Conservation (phyloP, 2,329 filamentous ascomycete species). For the Cladosporium sp. region DNA sequence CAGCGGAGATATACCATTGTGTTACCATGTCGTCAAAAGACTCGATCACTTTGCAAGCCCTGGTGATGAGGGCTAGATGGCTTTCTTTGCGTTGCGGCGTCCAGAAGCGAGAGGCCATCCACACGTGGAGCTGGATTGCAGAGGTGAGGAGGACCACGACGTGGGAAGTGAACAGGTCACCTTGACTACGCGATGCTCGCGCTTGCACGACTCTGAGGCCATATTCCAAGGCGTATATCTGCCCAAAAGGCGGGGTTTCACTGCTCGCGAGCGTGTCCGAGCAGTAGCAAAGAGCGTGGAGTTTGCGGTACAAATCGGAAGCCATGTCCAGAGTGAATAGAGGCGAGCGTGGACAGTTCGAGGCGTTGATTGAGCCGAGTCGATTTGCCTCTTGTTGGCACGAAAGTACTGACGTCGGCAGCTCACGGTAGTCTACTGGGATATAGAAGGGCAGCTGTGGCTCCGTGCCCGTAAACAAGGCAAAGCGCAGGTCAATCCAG, state of each 20-base stretch:
- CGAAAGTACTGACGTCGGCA: not conserved
- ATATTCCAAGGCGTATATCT: constrained; percentile 7
- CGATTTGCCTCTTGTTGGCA: constrained; percentile 5
- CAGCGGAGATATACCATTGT: constrained; percentile 9
- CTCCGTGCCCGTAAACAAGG: not conserved
- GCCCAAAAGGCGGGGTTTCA: not conserved
- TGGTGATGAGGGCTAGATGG: constrained; percentile 1
- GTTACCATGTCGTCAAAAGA: constrained; percentile 11
- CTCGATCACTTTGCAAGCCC: not conserved
- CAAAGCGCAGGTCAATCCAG: constrained; percentile 2
- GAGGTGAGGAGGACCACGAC: constrained; percentile 2
- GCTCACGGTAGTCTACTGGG: not conserved
- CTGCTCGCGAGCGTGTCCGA: not conserved
- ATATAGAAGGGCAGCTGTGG: constrained; percentile 6
- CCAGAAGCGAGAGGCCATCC: constrained; percentile 10
- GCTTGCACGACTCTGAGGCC: constrained; percentile 8
- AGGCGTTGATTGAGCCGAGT: constrained; percentile 2
- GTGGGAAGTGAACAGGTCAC: not conserved
- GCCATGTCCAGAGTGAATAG: constrained; percentile 10
- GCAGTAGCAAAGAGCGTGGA: constrained; percentile 9
- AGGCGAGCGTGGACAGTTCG: constrained; percentile 1
- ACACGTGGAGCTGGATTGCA: constrained; percentile 9
- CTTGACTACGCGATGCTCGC: not conserved
- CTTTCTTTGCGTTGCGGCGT: constrained; percentile 3
- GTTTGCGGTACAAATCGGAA: not conserved